These are phyloP conservation scores for Stachybotrys chlorohalonatus DNA, from an alignment of 2,329 filamentous ascomycete genomes.

Conservation along the genomic window DNA sequence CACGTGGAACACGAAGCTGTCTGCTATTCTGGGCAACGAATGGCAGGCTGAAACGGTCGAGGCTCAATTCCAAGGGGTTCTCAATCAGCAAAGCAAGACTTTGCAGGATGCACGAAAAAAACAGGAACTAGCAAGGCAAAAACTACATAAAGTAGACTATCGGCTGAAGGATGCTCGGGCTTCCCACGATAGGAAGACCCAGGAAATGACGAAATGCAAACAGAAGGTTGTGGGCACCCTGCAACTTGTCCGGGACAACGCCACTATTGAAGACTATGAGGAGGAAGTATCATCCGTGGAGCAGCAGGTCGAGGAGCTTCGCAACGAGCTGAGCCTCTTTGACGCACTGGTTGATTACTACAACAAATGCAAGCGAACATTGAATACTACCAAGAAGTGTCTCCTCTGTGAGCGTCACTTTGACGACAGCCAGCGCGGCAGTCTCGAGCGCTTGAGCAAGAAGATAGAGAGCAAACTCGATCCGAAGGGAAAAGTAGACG, in stretches of 20 bases:
- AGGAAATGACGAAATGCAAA: conserved; percentile 54
- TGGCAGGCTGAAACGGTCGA: conserved; percentile 70
- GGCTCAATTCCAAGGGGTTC: conserved; percentile 53
- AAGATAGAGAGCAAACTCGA: conserved; percentile 57
- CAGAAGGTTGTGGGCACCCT: conserved; percentile 44
- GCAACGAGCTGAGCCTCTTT: conserved; percentile 60
- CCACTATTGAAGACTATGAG: conserved; percentile 44
- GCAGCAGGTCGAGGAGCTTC: conserved; percentile 49
- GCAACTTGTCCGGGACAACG: conserved; percentile 30
- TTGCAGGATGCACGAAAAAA: conserved; percentile 58
- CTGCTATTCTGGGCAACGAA: conserved; percentile 48
- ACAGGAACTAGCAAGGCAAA: conserved; percentile 61
- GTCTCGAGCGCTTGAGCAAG: conserved; percentile 50
- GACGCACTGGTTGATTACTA: conserved; percentile 66
- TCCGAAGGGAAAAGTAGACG: conserved; percentile 51
- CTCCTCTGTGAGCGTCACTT: conserved; percentile 68
- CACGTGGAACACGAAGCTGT: conserved; percentile 65
- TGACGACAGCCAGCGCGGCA: conserved; percentile 47
- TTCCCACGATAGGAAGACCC: conserved; percentile 53
- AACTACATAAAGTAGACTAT: conserved; percentile 69
- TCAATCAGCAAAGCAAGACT: conserved; percentile 47
- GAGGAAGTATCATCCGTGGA: conserved; percentile 41
- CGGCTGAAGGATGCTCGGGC: conserved; percentile 57
- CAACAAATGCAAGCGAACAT: conserved; percentile 53
- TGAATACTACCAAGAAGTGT: conserved; percentile 64